phyloP scores from a whole-genome alignment of 257 asterid genomes.

The Schizonepeta tenuifolia region DNA sequence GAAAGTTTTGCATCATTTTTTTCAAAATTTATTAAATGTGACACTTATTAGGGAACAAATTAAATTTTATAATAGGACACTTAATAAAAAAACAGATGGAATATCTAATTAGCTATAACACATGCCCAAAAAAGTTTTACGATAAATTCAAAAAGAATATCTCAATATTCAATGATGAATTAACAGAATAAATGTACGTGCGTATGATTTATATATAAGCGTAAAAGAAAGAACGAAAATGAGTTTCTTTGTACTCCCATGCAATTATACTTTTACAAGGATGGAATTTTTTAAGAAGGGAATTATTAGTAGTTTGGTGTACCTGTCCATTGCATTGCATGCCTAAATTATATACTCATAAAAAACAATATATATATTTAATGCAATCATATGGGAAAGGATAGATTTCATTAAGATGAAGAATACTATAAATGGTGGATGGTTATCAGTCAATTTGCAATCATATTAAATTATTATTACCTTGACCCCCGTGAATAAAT shows the following conservation, averaged over 20 bases:
- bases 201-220: neutral
- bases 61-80: too few species aligned
- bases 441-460: conserved; percentile 32
- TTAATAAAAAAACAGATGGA: too few species aligned
- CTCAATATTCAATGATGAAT: neutral
- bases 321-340: conserved; percentile 32
- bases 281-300: neutral
- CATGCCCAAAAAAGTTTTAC: neutral
- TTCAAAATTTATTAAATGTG: too few species aligned
- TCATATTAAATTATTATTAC: conserved; percentile 34
- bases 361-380: neutral
- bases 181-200: neutral
- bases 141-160: neutral
- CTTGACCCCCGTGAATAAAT: conserved; percentile 44
- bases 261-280: neutral
- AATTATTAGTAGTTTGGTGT: conserved; percentile 22
- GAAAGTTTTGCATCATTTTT: too few species aligned
- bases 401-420: conserved; percentile 4
- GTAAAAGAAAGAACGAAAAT: neutral
- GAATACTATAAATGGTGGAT: conserved; percentile 13
- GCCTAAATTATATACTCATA: neutral
- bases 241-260: neutral
- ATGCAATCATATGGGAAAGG: conserved; percentile 36
- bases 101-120: neutral
- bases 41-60: too few species aligned